Evolutionary conservation across 306 rosid species (phyloP).

Genomic region (Fragaria iinumae): DNA sequence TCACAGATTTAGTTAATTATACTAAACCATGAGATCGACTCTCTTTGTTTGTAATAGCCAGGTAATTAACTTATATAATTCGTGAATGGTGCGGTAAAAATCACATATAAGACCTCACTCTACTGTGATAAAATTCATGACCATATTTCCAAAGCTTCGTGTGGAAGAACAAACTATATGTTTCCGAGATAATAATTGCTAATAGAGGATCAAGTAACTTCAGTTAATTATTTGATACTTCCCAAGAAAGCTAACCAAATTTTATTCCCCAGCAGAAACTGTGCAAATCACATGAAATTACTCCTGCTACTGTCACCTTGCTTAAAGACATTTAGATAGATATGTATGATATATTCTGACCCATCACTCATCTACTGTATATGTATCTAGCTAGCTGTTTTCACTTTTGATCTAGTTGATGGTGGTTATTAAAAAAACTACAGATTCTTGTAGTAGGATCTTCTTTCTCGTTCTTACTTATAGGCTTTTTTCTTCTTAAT

Average conservation of each 20-base stretch:
- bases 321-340: neutral
- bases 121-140: neutral
- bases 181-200: neutral
- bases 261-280: neutral
- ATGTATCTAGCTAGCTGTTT: neutral
- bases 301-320: neutral
- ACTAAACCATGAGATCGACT: neutral
- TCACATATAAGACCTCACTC: neutral
- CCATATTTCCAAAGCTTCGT: neutral
- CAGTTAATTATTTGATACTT: neutral
- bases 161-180: neutral
- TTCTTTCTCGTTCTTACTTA: neutral
- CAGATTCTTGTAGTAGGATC: neutral
- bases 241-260: neutral
- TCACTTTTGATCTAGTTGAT: neutral
- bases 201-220: neutral
- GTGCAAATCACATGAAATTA: slow-evolving; percentile 1
- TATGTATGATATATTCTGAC: neutral
- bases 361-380: neutral
- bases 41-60: neutral
- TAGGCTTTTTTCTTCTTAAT: neutral
- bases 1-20: neutral
- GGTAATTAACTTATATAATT: too few relatives aligned
- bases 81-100: neutral
- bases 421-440: neutral